Evolutionary conservation across 257 asterid genomes (phyloP).

Genomic region (Solanum medicagineum): DNA sequence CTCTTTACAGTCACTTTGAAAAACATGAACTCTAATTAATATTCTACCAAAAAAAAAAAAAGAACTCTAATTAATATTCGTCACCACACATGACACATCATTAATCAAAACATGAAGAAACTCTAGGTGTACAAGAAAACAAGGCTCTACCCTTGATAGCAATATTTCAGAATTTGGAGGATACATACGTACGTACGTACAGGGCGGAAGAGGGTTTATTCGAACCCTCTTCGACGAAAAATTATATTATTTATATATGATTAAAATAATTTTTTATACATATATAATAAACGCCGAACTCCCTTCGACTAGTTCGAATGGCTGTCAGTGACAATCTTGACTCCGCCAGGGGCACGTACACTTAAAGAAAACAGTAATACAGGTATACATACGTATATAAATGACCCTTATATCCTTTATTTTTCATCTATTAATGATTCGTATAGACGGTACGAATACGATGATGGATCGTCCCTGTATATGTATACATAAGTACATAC

Average conservation of each 20-base stretch:
- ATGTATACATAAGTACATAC: neutral
- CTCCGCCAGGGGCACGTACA: neutral
- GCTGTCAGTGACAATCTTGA: too few relatives aligned
- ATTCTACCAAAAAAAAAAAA: too few relatives aligned
- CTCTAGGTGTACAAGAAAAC: neutral
- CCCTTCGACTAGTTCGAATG: too few relatives aligned
- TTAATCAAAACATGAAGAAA: neutral
- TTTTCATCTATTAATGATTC: neutral
- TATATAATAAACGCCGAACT: too few relatives aligned
- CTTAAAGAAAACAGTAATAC: neutral
- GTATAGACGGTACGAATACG: neutral
- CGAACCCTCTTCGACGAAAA: too few relatives aligned
- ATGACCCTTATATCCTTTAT: too few relatives aligned
- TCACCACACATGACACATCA: neutral
- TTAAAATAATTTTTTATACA: too few relatives aligned
- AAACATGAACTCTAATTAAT: neutral
- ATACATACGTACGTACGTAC: neutral
- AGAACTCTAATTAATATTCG: neutral
- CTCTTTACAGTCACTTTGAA: neutral
- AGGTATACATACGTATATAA: neutral
- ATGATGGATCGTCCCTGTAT: neutral
- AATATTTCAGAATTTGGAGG: neutral
- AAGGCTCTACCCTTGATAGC: neutral
- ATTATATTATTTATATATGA: too few relatives aligned
- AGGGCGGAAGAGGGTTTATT: too few relatives aligned